Base-by-base conservation (phyloP, 345 rosid species). In the Combretum micranthum region DNA sequence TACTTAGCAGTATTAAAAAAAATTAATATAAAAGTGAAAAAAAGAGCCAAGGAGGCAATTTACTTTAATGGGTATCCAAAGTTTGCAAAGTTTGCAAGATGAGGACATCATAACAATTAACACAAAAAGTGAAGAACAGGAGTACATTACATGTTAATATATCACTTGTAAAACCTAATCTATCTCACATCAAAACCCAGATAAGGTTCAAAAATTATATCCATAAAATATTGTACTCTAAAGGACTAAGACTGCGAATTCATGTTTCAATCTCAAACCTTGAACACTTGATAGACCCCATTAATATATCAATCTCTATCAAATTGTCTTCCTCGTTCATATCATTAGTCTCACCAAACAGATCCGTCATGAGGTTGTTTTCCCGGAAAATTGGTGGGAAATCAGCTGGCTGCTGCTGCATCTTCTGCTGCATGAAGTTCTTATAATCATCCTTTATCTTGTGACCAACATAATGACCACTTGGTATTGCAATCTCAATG, bases 241-340 rank as follows among this genome's bases (percentile, higher is more conserved):
- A 4, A 58, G 15, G 51, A 44, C 23, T 15, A 49, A 2, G 47
- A 23, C 19, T 58, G 21, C 3, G 12, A 23, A 20, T 20, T 60
- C 42, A 72, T 53, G 69, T 53, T 72, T 76, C 54, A 61, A 76
- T 73, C 55, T 66, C 73, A 63, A 73, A 62, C 71, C 78, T 71
- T 49, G 81, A 70, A 57, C 69, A 70, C 64, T 77, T 77, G 61
- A 70, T 74, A 54, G 74, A 77, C 39, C 82, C 82, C 59, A 69
- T 63, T 13, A 66, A 69, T 52, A 77, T 67, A 66, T 77, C 82
- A 52, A 77, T 77, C 74, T 77, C 82, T 42, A 73, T 73, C 74
- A 77, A 50, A 13, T 73, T 77, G 4, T 77, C 82, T 45, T 77
- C 82, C 54, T 77, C 82, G 45, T 67, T 59, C 65, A 75, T 62